phyloP scores from a whole-genome alignment of 2,329 filamentous ascomycete species.

The Ceratocystis eucalypticola region DNA sequence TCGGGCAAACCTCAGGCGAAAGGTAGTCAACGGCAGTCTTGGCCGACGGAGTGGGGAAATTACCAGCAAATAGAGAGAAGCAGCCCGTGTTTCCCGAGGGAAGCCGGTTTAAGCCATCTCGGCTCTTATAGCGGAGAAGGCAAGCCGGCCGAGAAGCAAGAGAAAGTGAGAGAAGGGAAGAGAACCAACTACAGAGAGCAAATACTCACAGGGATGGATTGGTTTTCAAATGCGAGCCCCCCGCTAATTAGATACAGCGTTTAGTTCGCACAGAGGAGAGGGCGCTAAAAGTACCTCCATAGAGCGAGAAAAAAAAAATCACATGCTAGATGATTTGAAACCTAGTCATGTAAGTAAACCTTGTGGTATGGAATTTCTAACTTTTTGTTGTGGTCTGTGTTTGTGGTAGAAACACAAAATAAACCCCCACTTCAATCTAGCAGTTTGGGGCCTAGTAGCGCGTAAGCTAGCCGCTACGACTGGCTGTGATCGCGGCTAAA shows the following conservation, averaged over 20 bases:
- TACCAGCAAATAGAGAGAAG: background rate
- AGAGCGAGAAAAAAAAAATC: background rate
- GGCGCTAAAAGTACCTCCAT: background rate
- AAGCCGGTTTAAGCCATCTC: constrained; percentile 4
- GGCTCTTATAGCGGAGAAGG: background rate
- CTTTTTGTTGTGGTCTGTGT: background rate
- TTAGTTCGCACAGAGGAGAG: background rate
- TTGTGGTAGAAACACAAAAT: background rate
- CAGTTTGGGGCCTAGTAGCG: constrained; percentile 1
- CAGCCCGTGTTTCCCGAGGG: constrained; percentile 1
- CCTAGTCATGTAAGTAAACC: background rate
- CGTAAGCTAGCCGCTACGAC: background rate
- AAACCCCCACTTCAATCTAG: background rate
- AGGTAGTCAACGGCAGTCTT: background rate
- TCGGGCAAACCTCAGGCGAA: constrained; percentile 4
- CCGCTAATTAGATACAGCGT: background rate
- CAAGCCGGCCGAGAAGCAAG: background rate
- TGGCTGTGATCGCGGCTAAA: background rate
- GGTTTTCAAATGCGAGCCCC: background rate
- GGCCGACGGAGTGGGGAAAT: background rate
- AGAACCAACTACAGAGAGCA: background rate
- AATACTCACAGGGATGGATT: background rate
- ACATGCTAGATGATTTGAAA: constrained; percentile 1
- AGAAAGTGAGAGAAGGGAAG: background rate
- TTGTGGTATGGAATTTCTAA: background rate